Evolutionary conservation across 2,329 filamentous ascomycete genomes (phyloP), one percentile per base, ranked within the genome.

Genomic region (Blumeria graminis): DNA sequence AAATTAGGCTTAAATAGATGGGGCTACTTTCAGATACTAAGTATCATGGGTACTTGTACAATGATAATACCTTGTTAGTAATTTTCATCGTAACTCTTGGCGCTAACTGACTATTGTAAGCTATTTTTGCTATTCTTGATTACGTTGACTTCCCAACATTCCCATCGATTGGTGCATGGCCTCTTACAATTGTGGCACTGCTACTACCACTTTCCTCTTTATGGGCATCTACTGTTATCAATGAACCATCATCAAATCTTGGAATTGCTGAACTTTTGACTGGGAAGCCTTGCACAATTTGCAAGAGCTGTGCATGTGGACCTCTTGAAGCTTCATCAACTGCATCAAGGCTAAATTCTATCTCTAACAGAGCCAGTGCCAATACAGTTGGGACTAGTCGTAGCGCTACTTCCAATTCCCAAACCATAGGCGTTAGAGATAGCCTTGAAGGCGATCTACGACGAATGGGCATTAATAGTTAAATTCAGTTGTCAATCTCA

Each of bases 31-130:
- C 77, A 81, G 61, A 74, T 81, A 57, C 76, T 84, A 59, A 81
- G 81, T 65, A 74, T 82, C 62, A 81, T 82, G 74, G 76, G 78
- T 52, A 79, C 76, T 59, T 80, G 82, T 67, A 82, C 80, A 1
- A 72, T 84, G 71, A 63, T 80, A 36, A 70, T 83, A 59, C 81
- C 81, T 64, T 74, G 80, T 81, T 70, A 67, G 71, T 59, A 18
- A n/a, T 22, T 48, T 8, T 55, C 3, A 22, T 18, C 18, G 46
- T 16, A 1, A n/a, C 39, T 33, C n/a, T 48, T 22, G 55, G 50
- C 50, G 43, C 51, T 56, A 56, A 54, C 58, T 62, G 55, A 60
- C 32, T 28, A 43, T 55, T 55, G 13, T 52, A 58, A 83, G 80
- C 76, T 28, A 69, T 82, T 59, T 79, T 84, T 65, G 74, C 76